A percentile compares a stretch with the other conserved stretches of the same genome.
These are phyloP conservation scores for Penicillium sp. DNA, from an alignment of 2,329 filamentous ascomycete species.

Conservation along the genomic window DNA sequence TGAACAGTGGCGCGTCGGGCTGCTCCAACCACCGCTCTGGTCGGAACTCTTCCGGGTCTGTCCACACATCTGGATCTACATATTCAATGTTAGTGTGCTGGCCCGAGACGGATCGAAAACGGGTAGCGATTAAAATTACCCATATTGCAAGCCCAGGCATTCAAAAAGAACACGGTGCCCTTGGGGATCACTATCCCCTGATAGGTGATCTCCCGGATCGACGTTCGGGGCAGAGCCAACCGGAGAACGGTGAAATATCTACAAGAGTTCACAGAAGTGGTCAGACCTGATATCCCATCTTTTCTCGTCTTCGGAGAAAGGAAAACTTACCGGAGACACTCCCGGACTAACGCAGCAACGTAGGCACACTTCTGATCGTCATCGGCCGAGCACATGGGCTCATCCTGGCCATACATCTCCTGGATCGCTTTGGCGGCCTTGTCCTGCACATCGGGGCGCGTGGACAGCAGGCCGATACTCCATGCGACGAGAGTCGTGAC, in stretches of 20 bases:
- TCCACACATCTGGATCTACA: slow-evolving; percentile 56
- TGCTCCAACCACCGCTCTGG: slow-evolving; percentile 64
- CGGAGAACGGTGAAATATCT: slow-evolving; percentile 64
- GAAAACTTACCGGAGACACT: slow-evolving; percentile 53
- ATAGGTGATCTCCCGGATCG: slow-evolving; percentile 60
- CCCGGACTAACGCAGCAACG: slow-evolving; percentile 62
- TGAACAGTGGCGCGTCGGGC: slow-evolving; percentile 64
- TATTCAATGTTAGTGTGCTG: background rate
- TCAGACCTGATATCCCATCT: background rate
- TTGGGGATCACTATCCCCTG: slow-evolving; percentile 59
- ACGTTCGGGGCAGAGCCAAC: slow-evolving; percentile 61
- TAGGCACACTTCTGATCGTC: slow-evolving; percentile 67
- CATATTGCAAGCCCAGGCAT: slow-evolving; percentile 69
- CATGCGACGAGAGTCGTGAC: slow-evolving; percentile 65
- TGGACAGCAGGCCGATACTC: slow-evolving; percentile 61
- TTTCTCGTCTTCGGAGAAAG: background rate
- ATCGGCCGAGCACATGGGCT: slow-evolving; percentile 59
- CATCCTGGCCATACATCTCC: slow-evolving; percentile 51
- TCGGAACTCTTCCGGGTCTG: slow-evolving; percentile 59
- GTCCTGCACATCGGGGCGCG: slow-evolving; percentile 61
- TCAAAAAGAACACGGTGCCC: slow-evolving; percentile 64
- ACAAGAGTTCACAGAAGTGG: background rate
- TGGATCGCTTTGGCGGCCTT: slow-evolving; percentile 59
- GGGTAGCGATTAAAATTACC: slow-evolving; percentile 39
- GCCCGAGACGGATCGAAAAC: background rate